Evolutionary conservation across 2,329 filamentous ascomycete species (phyloP).

Genomic region (Akanthomyces lecanii): DNA sequence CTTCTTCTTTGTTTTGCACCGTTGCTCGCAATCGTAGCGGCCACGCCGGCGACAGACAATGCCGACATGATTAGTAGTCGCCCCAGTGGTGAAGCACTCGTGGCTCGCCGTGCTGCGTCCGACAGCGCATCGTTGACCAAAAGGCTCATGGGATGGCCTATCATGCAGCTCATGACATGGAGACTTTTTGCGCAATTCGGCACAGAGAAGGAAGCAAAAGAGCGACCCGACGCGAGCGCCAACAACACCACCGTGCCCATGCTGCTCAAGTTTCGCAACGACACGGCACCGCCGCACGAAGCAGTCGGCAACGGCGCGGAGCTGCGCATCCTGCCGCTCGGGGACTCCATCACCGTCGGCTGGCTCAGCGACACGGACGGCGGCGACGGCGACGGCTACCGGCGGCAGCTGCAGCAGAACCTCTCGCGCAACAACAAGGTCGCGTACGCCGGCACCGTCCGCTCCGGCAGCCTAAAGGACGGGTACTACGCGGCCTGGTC

Average conservation of each 20-base stretch:
- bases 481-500: not conserved
- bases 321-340: not conserved
- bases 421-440: not conserved
- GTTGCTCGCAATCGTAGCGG: too few species aligned
- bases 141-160: too few species aligned
- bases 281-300: not conserved
- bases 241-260: not conserved
- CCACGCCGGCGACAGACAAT: too few species aligned
- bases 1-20: too few species aligned
- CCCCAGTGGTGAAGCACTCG: too few species aligned
- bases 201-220: too few species aligned
- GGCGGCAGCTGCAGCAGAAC: not conserved
- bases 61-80: too few species aligned
- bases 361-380: conserved; percentile 1
- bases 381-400: conserved; percentile 1
- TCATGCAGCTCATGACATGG: too few species aligned
- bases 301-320: not conserved
- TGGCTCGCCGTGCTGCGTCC: too few species aligned
- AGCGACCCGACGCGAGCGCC: too few species aligned
- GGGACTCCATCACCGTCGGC: conserved; percentile 4
- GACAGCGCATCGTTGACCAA: too few species aligned
- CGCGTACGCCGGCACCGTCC: not conserved
- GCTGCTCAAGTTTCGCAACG: not conserved
- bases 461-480: not conserved
- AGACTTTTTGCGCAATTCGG: too few species aligned